A percentile compares a stretch with the other conserved stretches of the same genome.
These are phyloP conservation scores for Abortiporus biennis DNA, from an alignment of 1,284 basidiomycete species.

Conservation along the genomic window DNA sequence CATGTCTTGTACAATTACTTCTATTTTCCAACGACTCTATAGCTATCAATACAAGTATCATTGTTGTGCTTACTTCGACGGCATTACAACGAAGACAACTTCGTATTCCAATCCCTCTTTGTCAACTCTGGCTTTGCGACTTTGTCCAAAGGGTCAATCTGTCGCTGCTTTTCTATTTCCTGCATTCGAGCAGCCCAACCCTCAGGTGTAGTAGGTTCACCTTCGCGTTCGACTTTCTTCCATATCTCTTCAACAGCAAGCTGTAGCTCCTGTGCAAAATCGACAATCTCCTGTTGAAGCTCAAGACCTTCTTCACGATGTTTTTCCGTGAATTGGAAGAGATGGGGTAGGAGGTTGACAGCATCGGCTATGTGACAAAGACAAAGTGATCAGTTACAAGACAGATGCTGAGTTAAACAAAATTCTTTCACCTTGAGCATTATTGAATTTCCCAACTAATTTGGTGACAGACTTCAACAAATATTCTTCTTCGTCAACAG, in stretches of 20 bases:
- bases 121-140: constrained; percentile 52
- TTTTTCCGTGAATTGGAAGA: constrained; percentile 55
- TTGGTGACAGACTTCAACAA: constrained; percentile 81
- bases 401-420: constrained; percentile 1
- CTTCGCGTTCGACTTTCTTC: constrained; percentile 32
- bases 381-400: constrained; percentile 2
- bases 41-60: too few relatives aligned
- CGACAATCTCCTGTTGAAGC: constrained; percentile 47
- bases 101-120: constrained; percentile 44
- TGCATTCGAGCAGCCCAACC: constrained; percentile 60
- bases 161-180: constrained; percentile 44
- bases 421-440: constrained; percentile 45
- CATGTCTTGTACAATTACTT: too few relatives aligned
- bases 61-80: too few relatives aligned
- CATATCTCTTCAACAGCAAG: constrained; percentile 57
- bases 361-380: constrained; percentile 46
- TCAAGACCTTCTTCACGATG: constrained; percentile 51
- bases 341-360: constrained; percentile 57
- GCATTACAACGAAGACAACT: too few relatives aligned
- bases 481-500: constrained; percentile 96
- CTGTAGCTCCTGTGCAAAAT: constrained; percentile 46
- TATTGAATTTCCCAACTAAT: constrained; percentile 53
- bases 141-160: constrained; percentile 48
- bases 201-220: constrained; percentile 29
- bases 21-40: too few relatives aligned